A percentile compares a stretch with the other conserved stretches of the same genome.
Conservation (phyloP, 192 early-diverging fungal species). For the Entomortierella beljakovae region DNA sequence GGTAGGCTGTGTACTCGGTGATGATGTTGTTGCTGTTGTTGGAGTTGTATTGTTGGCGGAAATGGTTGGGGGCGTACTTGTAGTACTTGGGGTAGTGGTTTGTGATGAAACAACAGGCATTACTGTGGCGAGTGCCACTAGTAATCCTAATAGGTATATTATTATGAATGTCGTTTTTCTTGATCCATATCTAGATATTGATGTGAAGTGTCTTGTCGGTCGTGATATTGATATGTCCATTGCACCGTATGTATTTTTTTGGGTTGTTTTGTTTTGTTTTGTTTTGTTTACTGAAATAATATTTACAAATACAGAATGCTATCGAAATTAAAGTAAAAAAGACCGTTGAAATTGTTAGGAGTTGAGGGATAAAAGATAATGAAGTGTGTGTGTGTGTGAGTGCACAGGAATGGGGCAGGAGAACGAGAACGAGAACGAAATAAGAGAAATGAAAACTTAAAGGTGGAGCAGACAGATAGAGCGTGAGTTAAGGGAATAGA, state of each 20-base stretch:
- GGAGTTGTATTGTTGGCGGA: background rate
- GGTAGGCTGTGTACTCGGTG: background rate
- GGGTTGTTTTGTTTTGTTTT: too few species aligned
- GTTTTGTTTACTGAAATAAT: too few species aligned
- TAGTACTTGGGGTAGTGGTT: background rate
- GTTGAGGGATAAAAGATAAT: too few species aligned
- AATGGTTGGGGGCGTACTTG: background rate
- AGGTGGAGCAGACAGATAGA: too few species aligned
- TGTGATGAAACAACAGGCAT: slow-evolving; percentile 1
- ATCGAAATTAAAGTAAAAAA: background rate
- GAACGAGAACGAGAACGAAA: background rate
- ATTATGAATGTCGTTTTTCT: background rate
- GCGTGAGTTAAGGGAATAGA: too few species aligned
- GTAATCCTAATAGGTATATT: background rate
- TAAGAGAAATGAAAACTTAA: background rate
- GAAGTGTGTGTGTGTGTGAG: too few species aligned
- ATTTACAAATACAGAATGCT: too few species aligned
- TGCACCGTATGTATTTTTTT: too few species aligned
- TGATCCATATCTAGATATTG: background rate
- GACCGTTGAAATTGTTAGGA: background rate
- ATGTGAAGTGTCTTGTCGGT: background rate
- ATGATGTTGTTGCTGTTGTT: background rate
- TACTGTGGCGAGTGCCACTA: background rate
- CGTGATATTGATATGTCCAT: background rate
- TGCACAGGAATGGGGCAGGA: background rate